phyloP scores from a whole-genome alignment of 1,139 yeast genomes.

The Debaryomyces sp. region DNA sequence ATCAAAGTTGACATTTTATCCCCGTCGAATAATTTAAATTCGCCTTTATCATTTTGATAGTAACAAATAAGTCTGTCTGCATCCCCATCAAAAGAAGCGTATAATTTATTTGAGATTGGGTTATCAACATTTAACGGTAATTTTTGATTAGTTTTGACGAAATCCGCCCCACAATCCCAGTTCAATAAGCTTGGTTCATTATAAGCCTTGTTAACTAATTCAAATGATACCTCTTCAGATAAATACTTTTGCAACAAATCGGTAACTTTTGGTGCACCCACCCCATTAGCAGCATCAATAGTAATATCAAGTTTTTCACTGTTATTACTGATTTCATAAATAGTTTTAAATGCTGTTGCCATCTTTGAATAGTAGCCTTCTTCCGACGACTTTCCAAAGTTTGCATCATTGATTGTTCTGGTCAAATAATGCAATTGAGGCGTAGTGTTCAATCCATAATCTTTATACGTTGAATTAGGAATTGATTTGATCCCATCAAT shows the following conservation, averaged over 20 bases:
- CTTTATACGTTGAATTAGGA: slow-evolving; percentile 46
- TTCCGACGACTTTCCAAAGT: slow-evolving; percentile 67
- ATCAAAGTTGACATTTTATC: slow-evolving; percentile 89
- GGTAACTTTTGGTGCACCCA: slow-evolving; percentile 80
- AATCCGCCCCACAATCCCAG: slow-evolving; percentile 92
- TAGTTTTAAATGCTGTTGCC: slow-evolving; percentile 39
- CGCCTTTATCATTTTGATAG: slow-evolving; percentile 50
- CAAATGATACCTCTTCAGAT: slow-evolving; percentile 39
- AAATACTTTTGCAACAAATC: slow-evolving; percentile 50
- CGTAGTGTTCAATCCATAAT: slow-evolving; percentile 80
- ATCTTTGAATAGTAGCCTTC: slow-evolving; percentile 73
- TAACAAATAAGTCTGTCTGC: slow-evolving; percentile 94
- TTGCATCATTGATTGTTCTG: slow-evolving; percentile 63
- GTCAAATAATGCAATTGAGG: slow-evolving; percentile 94
- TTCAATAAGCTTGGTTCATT: slow-evolving; percentile 63
- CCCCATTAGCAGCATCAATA: slow-evolving; percentile 93
- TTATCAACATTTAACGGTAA: slow-evolving; percentile 64
- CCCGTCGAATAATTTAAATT: slow-evolving; percentile 82
- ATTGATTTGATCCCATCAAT: slow-evolving; percentile 63
- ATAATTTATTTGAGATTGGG: slow-evolving; percentile 48
- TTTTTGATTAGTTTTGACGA: slow-evolving; percentile 83
- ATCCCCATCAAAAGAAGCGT: slow-evolving; percentile 94
- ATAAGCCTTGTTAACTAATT: slow-evolving; percentile 63
- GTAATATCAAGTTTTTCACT: slow-evolving; percentile 48
- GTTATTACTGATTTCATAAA: slow-evolving; percentile 27